Base-by-base conservation (phyloP, 148 eudicot genomes). In the Polygonum maritimum region DNA sequence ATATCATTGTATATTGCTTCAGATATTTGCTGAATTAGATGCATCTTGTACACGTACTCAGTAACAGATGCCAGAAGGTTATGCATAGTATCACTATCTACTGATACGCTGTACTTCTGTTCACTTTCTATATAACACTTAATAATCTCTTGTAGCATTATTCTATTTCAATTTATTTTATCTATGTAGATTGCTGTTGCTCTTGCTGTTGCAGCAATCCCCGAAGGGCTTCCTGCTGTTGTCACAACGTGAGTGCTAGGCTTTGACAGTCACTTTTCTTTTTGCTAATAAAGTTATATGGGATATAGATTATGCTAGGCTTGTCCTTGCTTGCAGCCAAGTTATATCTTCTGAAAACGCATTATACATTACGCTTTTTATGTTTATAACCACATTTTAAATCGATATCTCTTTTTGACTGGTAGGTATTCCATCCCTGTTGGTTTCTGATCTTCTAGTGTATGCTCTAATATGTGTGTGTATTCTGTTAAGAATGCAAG, bases 151-250 rank as follows among this genome's bases (percentile, higher is more conserved):
- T 44, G 49, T 75, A 75, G 67, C n/a, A 26, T 15, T 41, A 22
- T 22, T 19, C 38, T 76, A 12, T 35, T 13, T 40, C 9, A 18
- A 33, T 6, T 76, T 65, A 0, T 75, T 75, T 21, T 60, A 54
- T 79, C 62, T 48, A 73, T 76, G 75, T 33, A 89, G 93, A 89
- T 89, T 89, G 93, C 93, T 70, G 93, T 89, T 79, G 93, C 93
- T 80, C 93, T 89, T 83, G 93, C 93, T 18, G 93, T 89, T 84
- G 93, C 93, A 74, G 93, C 93, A 72, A 89, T 89, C 76, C 93
- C 93, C 3, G 93, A 89, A 78, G 93, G 93, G 48, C 93, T 89
- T 82, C 93, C 93, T 72, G 93, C 93, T 77, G 93, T 89, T 79
- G 93, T 89, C 45, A 89, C 93, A 18, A 89, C 93, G 93, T 89